phyloP scores from a whole-genome alignment of 176 grass and related monocot species.

The Eragrostis curvula region DNA sequence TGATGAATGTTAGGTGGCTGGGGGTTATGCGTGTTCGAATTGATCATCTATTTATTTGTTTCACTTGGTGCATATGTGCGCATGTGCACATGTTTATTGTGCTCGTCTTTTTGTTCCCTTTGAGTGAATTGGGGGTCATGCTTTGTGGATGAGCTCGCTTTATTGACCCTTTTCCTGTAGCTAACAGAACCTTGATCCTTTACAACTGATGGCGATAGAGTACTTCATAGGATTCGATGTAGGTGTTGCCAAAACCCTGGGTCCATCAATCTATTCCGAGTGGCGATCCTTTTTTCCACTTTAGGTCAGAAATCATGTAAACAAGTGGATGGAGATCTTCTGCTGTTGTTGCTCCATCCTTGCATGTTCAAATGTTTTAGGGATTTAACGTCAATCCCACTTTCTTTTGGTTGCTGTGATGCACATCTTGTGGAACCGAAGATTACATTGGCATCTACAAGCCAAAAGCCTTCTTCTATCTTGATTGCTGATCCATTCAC shows the following conservation, averaged over 20 bases:
- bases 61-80: constrained; percentile 42
- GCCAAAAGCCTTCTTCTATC: not conserved
- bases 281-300: constrained; percentile 1
- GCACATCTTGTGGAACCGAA: constrained; percentile 7
- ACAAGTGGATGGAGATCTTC: not conserved
- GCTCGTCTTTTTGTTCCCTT: constrained; percentile 37
- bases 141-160: constrained; percentile 41
- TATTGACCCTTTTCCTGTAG: not conserved
- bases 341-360: constrained; percentile 13
- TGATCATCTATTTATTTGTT: constrained; percentile 34
- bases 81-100: constrained; percentile 50
- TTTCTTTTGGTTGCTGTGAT: constrained; percentile 2
- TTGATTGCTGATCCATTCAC: constrained; percentile 31
- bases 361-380: not conserved
- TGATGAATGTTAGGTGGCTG: constrained; percentile 28
- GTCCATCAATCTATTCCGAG: not conserved
- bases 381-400: constrained; percentile 16
- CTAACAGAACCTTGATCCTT: constrained; percentile 14
- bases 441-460: not conserved
- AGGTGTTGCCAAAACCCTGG: constrained; percentile 13
- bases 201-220: not conserved
- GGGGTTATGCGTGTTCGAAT: constrained; percentile 31
- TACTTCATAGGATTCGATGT: constrained; percentile 15
- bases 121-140: constrained; percentile 54
- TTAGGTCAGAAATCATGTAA: constrained; percentile 16